Evolutionary conservation across 371 early-diverging fungal species (phyloP), one percentile per base, ranked within the genome.

Genomic region (Paramicrosporidium saccamoebae): DNA sequence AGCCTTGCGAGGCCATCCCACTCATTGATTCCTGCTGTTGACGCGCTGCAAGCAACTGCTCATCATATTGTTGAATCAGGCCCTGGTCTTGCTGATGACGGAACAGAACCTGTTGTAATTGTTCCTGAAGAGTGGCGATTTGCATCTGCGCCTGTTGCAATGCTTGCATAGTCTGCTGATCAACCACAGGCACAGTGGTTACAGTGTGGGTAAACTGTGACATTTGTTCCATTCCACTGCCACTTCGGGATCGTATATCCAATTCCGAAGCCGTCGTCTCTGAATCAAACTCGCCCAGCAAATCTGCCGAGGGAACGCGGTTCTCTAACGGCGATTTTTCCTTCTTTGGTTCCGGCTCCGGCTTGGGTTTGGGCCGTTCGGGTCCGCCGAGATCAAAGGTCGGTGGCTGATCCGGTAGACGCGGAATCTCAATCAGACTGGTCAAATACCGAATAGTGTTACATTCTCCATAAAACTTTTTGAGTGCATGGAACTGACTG

Each of bases 391-490:
- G 1, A 10, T 7, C 16, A 16, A 28, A 22, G 16, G 9, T 41
- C 21, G n/a, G n/a, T n/a, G n/a, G n/a, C n/a, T n/a, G n/a, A n/a
- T 56, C 57, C 0, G 69, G 57, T 19, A 92, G 49, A 33, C 58
- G 58, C 14, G 94, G 94, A 2, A 92, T 71, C 18, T 56, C 55
- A 36, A 84, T 78, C 23, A 92, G 51, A 22, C 75, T 73, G 4
- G 84, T 79, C 26, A 92, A 41, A 34, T 81, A 92, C 36, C 60
- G 54, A 14, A 88, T 46, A 28, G 64, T 68, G 9, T 66, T 61
- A 41, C 82, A 81, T 23, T 79, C 77, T 35, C 52, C 50, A 43
- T 92, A 92, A 37, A 88, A 92, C 29, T 64, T 60, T 33, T 65
- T 52, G 32, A 88, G 42, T 1, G 52, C 59, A 32, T 73, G 64